phyloP scores from a whole-genome alignment of 371 early-diverging fungal species.

The Massospora cicadina region DNA sequence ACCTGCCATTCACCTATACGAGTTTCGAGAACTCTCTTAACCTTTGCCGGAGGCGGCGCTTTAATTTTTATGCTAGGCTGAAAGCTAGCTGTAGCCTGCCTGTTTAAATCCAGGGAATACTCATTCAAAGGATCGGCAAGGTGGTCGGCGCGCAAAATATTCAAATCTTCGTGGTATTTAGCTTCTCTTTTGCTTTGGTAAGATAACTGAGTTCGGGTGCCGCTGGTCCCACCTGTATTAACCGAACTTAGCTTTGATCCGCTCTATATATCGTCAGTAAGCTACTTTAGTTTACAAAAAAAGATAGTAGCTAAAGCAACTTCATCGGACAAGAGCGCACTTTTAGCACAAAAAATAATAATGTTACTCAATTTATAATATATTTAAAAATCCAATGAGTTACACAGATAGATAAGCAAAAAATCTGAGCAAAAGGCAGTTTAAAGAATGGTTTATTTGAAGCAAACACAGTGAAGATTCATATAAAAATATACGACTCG shows the following conservation, averaged over 20 bases:
- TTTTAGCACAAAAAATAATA: neutral
- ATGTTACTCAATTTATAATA: neutral
- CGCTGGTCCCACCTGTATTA: neutral
- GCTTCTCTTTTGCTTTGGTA: neutral
- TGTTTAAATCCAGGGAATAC: neutral
- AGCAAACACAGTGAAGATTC: too few species aligned
- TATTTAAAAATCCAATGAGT: neutral
- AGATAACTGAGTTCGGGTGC: neutral
- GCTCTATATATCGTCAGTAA: too few species aligned
- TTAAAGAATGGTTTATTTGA: too few species aligned
- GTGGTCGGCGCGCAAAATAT: neutral
- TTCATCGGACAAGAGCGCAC: neutral
- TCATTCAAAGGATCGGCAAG: neutral
- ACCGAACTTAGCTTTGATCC: neutral
- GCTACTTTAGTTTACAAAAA: too few species aligned
- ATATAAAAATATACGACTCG: too few species aligned
- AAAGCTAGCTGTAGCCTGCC: neutral
- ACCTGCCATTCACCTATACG: neutral
- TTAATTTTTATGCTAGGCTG: neutral
- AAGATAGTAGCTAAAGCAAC: too few species aligned
- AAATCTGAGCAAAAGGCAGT: neutral
- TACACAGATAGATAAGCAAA: neutral
- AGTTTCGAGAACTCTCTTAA: neutral
- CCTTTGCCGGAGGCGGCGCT: neutral
- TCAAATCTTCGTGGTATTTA: neutral